These are phyloP conservation scores for Pelargonium citronellum DNA, from an alignment of 441 rosid genomes.

Conservation along the genomic window DNA sequence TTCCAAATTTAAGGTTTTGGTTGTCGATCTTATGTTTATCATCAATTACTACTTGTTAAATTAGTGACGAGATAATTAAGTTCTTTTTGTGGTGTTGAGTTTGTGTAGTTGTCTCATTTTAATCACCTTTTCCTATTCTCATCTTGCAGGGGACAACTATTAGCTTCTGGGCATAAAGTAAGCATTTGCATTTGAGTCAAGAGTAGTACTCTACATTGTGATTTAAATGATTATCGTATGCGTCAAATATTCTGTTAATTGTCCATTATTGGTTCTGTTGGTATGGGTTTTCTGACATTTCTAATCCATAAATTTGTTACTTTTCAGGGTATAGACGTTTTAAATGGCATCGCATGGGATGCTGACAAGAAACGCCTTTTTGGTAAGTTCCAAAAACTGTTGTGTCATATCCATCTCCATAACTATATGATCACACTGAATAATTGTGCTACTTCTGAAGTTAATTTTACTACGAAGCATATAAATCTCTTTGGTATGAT, in stretches of 20 bases:
- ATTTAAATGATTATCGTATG: too few relatives aligned
- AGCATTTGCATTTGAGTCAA: constrained; percentile 26
- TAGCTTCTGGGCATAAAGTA: constrained; percentile 55
- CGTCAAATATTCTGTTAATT: too few relatives aligned
- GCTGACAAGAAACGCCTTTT: constrained; percentile 51
- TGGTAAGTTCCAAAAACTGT: constrained; percentile 42
- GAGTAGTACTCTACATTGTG: not conserved
- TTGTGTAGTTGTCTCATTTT: constrained; percentile 7
- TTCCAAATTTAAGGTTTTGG: constrained; percentile 59
- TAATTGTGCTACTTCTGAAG: not conserved
- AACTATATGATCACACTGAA: not conserved
- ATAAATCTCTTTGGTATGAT: not conserved
- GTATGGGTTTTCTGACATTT: not conserved
- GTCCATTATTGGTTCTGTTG: not conserved
- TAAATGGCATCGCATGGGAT: constrained; percentile 98
- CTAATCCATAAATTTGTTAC: constrained; percentile 8
- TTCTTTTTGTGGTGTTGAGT: not conserved
- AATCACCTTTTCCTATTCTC: constrained; percentile 6
- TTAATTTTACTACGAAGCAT: not conserved
- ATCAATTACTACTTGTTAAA: too few relatives aligned
- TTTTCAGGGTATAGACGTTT: constrained; percentile 68
- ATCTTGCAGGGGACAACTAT: constrained; percentile 50
- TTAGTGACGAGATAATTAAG: not conserved
- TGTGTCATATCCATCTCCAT: not conserved
- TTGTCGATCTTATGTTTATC: constrained; percentile 7